phyloP scores from a whole-genome alignment of 495 filamentous ascomycete genomes.

The Trypethelium eluteriae region DNA sequence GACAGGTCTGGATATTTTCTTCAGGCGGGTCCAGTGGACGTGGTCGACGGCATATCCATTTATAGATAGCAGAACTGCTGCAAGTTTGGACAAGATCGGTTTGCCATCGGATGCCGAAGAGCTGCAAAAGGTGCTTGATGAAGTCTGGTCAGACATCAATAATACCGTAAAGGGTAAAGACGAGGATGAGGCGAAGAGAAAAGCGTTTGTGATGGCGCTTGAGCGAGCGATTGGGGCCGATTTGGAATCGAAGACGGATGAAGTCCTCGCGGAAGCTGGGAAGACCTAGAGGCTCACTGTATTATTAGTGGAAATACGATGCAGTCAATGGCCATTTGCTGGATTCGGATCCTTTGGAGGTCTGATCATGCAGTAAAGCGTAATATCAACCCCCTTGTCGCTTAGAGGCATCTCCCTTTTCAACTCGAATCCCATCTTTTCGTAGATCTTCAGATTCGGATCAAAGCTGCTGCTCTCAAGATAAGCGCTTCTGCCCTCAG shows the following conservation, averaged over 20 bases:
- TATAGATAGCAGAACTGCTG: constrained; percentile 28
- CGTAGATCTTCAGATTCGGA: constrained; percentile 60
- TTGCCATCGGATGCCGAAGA: constrained; percentile 25
- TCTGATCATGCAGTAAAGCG: constrained; percentile 47
- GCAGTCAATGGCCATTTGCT: not conserved
- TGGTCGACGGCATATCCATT: constrained; percentile 32
- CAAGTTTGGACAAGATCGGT: constrained; percentile 27
- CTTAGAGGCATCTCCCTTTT: constrained; percentile 55
- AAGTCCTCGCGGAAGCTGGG: constrained; percentile 15
- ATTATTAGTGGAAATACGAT: not conserved
- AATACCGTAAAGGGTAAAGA: constrained; percentile 14
- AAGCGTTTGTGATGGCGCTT: constrained; percentile 17
- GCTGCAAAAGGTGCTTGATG: constrained; percentile 25
- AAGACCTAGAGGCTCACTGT: not conserved
- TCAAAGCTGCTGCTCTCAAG: constrained; percentile 55
- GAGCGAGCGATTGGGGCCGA: constrained; percentile 21
- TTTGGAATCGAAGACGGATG: constrained; percentile 21
- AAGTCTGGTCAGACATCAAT: constrained; percentile 28
- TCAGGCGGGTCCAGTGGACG: constrained; percentile 29
- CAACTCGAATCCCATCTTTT: constrained; percentile 55
- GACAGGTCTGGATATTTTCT: constrained; percentile 34
- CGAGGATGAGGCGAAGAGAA: constrained; percentile 17
- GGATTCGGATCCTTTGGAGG: constrained; percentile 31
- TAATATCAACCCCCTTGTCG: constrained; percentile 45
- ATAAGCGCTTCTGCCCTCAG: constrained; percentile 54